Evolutionary conservation across 208 protist species (phyloP).

Genomic region (Wallacemonas sp.): DNA sequence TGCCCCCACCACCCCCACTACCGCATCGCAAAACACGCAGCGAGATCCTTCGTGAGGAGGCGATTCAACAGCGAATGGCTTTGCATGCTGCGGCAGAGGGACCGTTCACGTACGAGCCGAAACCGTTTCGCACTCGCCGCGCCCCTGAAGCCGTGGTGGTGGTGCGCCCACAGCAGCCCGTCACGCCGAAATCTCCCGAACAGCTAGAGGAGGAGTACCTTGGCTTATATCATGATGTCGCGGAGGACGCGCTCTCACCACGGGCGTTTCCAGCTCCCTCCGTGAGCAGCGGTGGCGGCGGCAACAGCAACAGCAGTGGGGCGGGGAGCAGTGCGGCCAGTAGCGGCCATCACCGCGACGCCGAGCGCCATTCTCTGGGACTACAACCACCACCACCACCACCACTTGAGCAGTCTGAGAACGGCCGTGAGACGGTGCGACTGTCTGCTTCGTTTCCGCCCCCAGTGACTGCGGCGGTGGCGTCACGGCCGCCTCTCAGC

Average conservation of each 20-base stretch:
- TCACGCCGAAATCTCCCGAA: not conserved
- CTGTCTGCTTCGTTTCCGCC: too few relatives aligned
- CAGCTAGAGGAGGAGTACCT: slow-evolving; percentile 14
- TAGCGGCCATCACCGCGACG: too few relatives aligned
- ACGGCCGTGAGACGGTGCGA: too few relatives aligned
- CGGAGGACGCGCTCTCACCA: too few relatives aligned
- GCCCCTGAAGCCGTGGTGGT: not conserved
- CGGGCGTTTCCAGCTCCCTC: too few relatives aligned
- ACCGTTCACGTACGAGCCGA: slow-evolving; percentile 50
- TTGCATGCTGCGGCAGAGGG: slow-evolving; percentile 34
- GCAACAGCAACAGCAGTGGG: too few relatives aligned
- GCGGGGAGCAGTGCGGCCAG: too few relatives aligned
- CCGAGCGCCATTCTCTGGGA: too few relatives aligned
- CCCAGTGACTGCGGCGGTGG: too few relatives aligned
- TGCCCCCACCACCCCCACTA: not conserved
- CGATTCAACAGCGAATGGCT: slow-evolving; percentile 53
- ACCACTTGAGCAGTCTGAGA: too few relatives aligned
- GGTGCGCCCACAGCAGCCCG: not conserved
- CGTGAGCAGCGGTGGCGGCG: too few relatives aligned
- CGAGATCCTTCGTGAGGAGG: slow-evolving; percentile 65
- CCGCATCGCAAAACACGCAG: slow-evolving; percentile 43
- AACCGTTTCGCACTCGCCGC: slow-evolving; percentile 1
- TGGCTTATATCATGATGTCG: not conserved
- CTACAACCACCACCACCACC: not conserved
- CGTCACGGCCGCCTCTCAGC: too few relatives aligned